Evolutionary conservation across 768 basidiomycete species (phyloP), one percentile per base, ranked within the genome.

Genomic region (Auriculariales sp.): DNA sequence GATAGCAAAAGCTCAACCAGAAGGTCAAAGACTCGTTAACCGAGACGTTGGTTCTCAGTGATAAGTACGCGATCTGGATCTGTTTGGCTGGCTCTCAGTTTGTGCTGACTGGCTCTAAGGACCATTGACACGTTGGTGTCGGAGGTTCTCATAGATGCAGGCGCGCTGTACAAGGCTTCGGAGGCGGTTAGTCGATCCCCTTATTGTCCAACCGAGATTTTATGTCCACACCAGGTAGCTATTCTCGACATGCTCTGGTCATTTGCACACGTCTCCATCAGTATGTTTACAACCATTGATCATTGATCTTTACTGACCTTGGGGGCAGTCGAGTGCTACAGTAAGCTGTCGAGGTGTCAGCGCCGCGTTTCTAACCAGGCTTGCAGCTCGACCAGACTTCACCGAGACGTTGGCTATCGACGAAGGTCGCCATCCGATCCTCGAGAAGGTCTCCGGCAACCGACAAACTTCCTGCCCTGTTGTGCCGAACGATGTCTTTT

Each of bases 21-120:
- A 68, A 90, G 42, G 86, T 95, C 79, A 83, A 81, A 56, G 90
- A 94, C 59, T 82, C 89, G 0, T 66, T 94, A n/a, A 82, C 92
- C 51, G 94, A 98, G 62, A 79, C 87, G 0, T 65, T 95, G 48
- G 73, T 90, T 33, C 68, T 97, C 46, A 93, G 92, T 58, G 81
- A 90, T 53, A 81, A 79, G 84, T 81, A 51, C 11, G 69, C 56
- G 17, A 17, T 36, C 17, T 30, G 3, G 10, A 14, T 24, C 3
- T 31, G 7, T 30, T 55, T 25, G 4, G 9, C 35, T 15, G 4
- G 42, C 19, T 3, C 22, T 42, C 3, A n/a, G 11, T 19, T 2
- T 42, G 50, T 24, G 17, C 17, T 22, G 31, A 3, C 33, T 49
- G n/a, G 52, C 19, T 44, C 9, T 48, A 12, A 90, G 88, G 53